These are phyloP conservation scores for Viola odorata DNA, from an alignment of 345 rosid genomes.

Conservation along the genomic window DNA sequence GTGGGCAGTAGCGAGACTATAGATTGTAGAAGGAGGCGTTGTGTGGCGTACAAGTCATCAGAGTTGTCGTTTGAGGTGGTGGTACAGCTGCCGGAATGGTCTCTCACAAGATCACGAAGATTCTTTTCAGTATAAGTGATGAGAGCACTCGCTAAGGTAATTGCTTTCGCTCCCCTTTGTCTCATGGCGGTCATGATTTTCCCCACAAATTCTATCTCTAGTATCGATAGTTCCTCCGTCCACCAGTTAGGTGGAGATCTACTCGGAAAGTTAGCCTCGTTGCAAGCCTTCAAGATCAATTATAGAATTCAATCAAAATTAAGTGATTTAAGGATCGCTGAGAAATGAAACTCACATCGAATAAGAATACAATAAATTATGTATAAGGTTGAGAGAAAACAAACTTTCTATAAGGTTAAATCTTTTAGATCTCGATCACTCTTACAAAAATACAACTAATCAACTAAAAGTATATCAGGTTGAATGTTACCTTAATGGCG, in stretches of 20 bases:
- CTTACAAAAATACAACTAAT: no score
- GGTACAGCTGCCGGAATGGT: constrained; percentile 57
- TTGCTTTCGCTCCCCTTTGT: constrained; percentile 59
- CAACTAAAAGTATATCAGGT: no score
- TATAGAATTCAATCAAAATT: background rate
- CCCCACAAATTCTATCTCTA: constrained; percentile 48
- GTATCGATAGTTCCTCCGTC: constrained; percentile 83
- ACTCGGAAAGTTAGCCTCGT: constrained; percentile 75
- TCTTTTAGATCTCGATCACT: no score
- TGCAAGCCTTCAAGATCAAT: constrained; percentile 45
- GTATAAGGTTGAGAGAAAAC: background rate
- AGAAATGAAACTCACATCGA: background rate
- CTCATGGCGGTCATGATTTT: constrained; percentile 55
- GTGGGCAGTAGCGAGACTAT: constrained; percentile 64
- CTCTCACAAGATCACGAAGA: constrained; percentile 80
- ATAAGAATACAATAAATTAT: background rate
- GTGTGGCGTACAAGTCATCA: constrained; percentile 34
- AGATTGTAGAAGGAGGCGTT: constrained; percentile 59
- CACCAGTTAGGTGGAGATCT: constrained; percentile 94
- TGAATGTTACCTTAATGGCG: constrained; percentile 54
- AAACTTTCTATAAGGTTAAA: background rate
- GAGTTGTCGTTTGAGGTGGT: constrained; percentile 30
- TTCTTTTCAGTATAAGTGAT: constrained; percentile 70
- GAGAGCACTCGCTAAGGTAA: constrained; percentile 53
- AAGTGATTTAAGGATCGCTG: background rate